A percentile compares a stretch with the other conserved stretches of the same genome.
Conservation (phyloP, 345 rosid genomes). For the Nephelium lappaceum region DNA sequence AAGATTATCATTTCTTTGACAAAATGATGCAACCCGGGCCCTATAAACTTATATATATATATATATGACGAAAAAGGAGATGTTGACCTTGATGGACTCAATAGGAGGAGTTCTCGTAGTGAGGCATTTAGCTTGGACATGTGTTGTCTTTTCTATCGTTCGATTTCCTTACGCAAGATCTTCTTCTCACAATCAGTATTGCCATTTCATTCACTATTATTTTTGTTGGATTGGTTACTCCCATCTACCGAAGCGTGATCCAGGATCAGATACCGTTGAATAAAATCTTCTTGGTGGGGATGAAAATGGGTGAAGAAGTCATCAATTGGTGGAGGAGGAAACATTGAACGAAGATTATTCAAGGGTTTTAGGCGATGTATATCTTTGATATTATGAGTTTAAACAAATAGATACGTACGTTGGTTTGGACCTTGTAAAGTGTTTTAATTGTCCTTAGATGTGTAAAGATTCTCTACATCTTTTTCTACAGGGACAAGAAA, state of each 20-base stretch:
- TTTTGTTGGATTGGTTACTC: slow-evolving; percentile 10
- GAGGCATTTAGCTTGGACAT: slow-evolving; percentile 40
- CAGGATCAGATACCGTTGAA: slow-evolving; percentile 13
- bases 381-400: slow-evolving; percentile 14
- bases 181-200: slow-evolving; percentile 23
- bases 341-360: slow-evolving; percentile 12
- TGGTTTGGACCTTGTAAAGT: too few species aligned
- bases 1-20: not conserved
- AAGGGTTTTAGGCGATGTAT: not conserved
- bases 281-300: slow-evolving; percentile 9
- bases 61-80: not conserved
- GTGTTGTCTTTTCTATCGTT: slow-evolving; percentile 49
- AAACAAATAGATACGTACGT: not conserved
- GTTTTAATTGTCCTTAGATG: not conserved
- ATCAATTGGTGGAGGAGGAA: slow-evolving; percentile 3
- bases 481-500: not conserved
- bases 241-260: slow-evolving; percentile 14
- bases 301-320: not conserved
- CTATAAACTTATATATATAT: not conserved
- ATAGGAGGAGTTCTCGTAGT: slow-evolving; percentile 48
- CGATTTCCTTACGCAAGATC: slow-evolving; percentile 42
- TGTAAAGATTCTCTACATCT: slow-evolving; percentile 20
- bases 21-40: not conserved
- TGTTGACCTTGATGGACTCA: slow-evolving; percentile 42
- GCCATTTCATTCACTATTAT: not conserved